phyloP scores from a whole-genome alignment of 1,284 basidiomycete species.

The Cryptococcus sp. region DNA sequence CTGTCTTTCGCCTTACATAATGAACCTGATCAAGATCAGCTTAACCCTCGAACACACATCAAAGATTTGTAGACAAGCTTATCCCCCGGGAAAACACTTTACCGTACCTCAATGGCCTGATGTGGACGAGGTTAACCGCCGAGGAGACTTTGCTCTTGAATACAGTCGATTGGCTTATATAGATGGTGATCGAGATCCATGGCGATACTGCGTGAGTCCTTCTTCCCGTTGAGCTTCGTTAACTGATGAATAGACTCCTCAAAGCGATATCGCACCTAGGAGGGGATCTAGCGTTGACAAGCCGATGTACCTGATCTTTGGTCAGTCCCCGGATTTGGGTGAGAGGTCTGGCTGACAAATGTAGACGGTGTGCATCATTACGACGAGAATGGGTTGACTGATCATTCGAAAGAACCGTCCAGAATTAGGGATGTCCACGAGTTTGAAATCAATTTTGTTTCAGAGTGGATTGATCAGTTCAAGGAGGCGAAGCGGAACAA shows the following conservation, averaged over 20 bases:
- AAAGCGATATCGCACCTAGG: slow-evolving; percentile 67
- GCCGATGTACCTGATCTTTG: slow-evolving; percentile 85
- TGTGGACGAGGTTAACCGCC: slow-evolving; percentile 68
- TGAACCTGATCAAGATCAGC: slow-evolving; percentile 48
- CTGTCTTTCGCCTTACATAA: not conserved
- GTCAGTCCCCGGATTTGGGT: slow-evolving; percentile 50
- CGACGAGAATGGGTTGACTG: slow-evolving; percentile 71
- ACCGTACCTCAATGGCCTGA: slow-evolving; percentile 68
- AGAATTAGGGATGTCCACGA: slow-evolving; percentile 76
- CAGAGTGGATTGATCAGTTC: slow-evolving; percentile 71
- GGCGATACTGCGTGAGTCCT: slow-evolving; percentile 62
- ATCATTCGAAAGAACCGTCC: slow-evolving; percentile 64
- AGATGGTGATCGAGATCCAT: slow-evolving; percentile 60
- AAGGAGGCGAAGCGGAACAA: slow-evolving; percentile 25
- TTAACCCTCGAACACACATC: slow-evolving; percentile 73
- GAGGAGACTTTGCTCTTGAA: slow-evolving; percentile 72
- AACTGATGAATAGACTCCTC: slow-evolving; percentile 56
- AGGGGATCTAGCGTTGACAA: slow-evolving; percentile 66
- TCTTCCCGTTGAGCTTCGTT: not conserved
- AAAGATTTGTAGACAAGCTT: slow-evolving; percentile 79
- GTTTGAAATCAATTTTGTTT: slow-evolving; percentile 76
- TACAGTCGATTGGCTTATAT: slow-evolving; percentile 78
- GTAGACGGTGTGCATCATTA: slow-evolving; percentile 82
- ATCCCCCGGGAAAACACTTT: slow-evolving; percentile 70
- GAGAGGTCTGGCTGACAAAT: slow-evolving; percentile 16